A percentile compares a stretch with the other conserved stretches of the same genome.
Conservation (phyloP, 805 yeast genomes). For the Yamadazyma philogaea region DNA sequence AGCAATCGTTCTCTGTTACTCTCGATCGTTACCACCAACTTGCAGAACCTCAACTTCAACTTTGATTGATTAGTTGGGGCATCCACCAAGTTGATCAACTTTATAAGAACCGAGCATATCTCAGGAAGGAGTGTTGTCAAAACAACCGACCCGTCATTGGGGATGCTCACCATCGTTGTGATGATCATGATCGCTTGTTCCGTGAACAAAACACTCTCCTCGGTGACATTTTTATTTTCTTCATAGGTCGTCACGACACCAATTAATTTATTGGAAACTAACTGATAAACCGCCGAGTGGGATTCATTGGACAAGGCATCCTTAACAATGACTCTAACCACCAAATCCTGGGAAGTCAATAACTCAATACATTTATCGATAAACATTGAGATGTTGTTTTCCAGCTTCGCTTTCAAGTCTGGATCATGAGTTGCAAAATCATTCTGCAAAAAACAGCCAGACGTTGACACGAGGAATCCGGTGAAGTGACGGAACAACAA, state of each 20-base stretch:
- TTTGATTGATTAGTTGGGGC: conserved; percentile 28
- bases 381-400: conserved; percentile 42
- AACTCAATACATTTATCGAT: conserved; percentile 49
- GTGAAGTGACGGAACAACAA: conserved; percentile 61
- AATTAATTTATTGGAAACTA: conserved; percentile 46
- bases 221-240: conserved; percentile 23
- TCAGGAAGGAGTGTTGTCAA: conserved; percentile 31
- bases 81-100: conserved; percentile 28
- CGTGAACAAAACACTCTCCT: conserved; percentile 35
- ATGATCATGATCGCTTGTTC: conserved; percentile 51
- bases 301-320: conserved; percentile 68
- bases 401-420: conserved; percentile 27
- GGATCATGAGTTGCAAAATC: conserved; percentile 23
- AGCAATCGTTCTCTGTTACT: conserved; percentile 29
- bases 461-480: conserved; percentile 67
- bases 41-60: conserved; percentile 44
- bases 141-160: conserved; percentile 35
- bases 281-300: conserved; percentile 54
- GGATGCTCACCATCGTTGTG: conserved; percentile 35
- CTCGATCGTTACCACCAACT: conserved; percentile 35
- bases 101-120: conserved; percentile 25
- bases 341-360: conserved; percentile 47
- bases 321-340: conserved; percentile 65
- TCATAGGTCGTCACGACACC: conserved; percentile 32
- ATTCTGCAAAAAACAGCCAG: conserved; percentile 55